Evolutionary conservation across 1,284 basidiomycete genomes (phyloP).

Genomic region (Sparassis latifolia): DNA sequence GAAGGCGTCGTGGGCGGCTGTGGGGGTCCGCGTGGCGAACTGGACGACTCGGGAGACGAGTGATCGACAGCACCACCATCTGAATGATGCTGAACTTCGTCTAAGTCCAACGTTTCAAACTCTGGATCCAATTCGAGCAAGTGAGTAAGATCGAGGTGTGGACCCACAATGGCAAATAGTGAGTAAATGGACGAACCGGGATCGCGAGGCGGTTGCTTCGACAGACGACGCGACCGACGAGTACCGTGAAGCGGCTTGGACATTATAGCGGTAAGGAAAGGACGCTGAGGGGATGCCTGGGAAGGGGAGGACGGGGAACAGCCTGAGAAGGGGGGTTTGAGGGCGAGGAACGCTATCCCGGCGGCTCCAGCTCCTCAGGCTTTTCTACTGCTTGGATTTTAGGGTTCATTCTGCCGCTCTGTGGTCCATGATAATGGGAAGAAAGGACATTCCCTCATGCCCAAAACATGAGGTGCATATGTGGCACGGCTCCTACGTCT

Average conservation of each 20-base stretch:
- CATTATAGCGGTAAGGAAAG: slow-evolving; percentile 8
- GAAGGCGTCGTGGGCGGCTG: not conserved
- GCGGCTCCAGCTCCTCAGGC: not conserved
- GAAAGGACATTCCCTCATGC: too few species aligned
- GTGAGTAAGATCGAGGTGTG: slow-evolving; percentile 8
- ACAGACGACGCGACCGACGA: slow-evolving; percentile 32
- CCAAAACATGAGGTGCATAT: too few species aligned
- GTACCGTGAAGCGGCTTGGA: slow-evolving; percentile 29
- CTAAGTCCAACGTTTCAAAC: not conserved
- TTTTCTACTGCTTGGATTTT: not conserved
- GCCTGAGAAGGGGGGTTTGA: slow-evolving; percentile 3
- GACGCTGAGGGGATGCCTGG: not conserved
- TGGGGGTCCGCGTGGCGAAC: slow-evolving; percentile 5
- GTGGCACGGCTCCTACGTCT: too few species aligned
- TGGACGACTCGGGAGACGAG: not conserved
- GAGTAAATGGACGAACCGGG: not conserved
- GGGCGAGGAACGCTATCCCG: not conserved
- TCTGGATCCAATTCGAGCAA: slow-evolving; percentile 8
- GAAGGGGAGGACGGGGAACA: slow-evolving; percentile 1
- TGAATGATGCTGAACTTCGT: not conserved
- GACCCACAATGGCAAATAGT: slow-evolving; percentile 2
- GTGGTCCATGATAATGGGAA: too few species aligned
- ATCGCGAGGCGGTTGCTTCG: slow-evolving; percentile 28
- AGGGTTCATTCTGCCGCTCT: not conserved
- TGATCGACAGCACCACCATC: not conserved